Base-by-base conservation (phyloP, 148 eudicot genomes). In the Pharnaceum exiguum region DNA sequence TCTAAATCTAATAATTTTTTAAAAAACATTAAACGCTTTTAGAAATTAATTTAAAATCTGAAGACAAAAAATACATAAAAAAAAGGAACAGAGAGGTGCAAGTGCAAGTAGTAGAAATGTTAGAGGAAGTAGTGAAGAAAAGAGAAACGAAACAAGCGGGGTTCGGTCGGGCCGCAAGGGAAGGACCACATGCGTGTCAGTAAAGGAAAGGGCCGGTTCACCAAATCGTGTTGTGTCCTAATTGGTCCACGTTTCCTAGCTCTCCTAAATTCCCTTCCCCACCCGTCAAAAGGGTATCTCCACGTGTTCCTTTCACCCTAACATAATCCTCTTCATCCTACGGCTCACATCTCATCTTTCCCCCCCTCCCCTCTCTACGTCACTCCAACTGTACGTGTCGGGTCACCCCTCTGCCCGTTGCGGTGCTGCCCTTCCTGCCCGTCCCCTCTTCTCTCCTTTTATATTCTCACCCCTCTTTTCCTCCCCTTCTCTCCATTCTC, bases 161-260 rank as follows among this genome's bases (percentile, higher is more conserved):
- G 27, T 37, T 27, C 24, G 49, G 38, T 43, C 29, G 57, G 37
- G 28, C 48, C 29, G n/a, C 25, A 24, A 21, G n/a, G n/a, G 32
- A 46, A 61, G 69, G 71, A 71, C 83, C 83, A 85, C 84, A 85
- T 76, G 82, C 86, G 80, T 81, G 87, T 85, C 80, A 81, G 60
- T 39, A 70, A 67, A 70, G 69, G n/a, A 50, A 61, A n/a, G n/a
- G 25, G 44, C 49, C 59, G 37, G 30, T 59, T 46, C 10, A 18
- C 11, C 52, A 1, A 37, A 12, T 42, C 79, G 76, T 81, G 86
- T 42, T 57, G 4, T 0, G 0, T 21, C 55, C 55, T 42, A 0
- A 81, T 81, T 76, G 63, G 86, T 36, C 76, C 90, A 81, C 90
- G 84, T 66, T 0, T 3, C 25, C 33, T n/a, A 15, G 2, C 0